Base-by-base conservation (phyloP, 768 basidiomycete species). In the Dacryopinax primogenitus region DNA sequence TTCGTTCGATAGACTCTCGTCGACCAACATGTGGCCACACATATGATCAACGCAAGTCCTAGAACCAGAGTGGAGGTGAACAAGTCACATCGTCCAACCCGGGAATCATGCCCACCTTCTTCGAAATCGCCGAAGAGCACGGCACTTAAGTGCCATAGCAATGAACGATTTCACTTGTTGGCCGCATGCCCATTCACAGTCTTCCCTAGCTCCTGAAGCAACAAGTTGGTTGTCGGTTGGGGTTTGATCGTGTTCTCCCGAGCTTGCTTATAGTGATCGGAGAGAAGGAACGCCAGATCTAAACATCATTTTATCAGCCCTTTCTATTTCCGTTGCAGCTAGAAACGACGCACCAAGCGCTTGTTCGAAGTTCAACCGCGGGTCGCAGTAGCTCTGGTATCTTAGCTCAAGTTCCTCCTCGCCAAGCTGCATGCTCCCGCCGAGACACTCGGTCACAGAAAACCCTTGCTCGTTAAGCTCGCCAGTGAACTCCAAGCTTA, bases 381-480 rank as follows among this genome's bases (percentile, higher is more conserved):
- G 95, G 77, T 97, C 94, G 72, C 95, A 97, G 77, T 95, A 95
- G 1, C 88, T 86, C 78, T 95, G 87, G 73, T 98, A 99, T 69
- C 94, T 80, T 74, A 94, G 76, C n/a, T 84, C 87, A 16, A 99
- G 80, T 73, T 96, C 81, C 68, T 93, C 88, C 73, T 97, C 95
- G 51, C 80, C 82, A 36, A 97, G 77, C 72, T 90, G 87, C 94
- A 97, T 98, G 69, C 91, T 95, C 0, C 95, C 96, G 3, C 96
- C 96, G 11, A 94, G 78, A 72, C 94, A 97, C 74, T 98, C 96
- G 0, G 96, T 99, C 44, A 99, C 96, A 68, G 89, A 89, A 75
- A 87, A 91, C 4, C 95, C 92, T 65, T 96, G 86, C 12, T 90
- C 86, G 67, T 88, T 87, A 63, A 95, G 78, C 74, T 95, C 91